Base-by-base conservation (phyloP, 257 asterid species). In the Penstemon davidsonii region DNA sequence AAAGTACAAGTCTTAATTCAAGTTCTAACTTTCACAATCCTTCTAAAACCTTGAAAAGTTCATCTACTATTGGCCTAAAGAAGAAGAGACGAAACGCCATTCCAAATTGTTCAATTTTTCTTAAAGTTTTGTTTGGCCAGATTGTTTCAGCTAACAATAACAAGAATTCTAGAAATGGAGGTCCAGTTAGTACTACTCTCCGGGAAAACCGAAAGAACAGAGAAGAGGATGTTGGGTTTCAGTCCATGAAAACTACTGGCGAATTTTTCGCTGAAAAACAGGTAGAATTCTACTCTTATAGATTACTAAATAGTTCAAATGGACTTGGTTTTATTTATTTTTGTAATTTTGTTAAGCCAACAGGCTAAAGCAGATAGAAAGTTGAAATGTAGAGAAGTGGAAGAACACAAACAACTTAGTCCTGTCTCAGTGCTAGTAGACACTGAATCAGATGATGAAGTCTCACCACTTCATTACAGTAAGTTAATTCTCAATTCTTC, bases 381-480 rank as follows among this genome's bases (percentile, higher is more conserved):
- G 72, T 19, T 58, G 43, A 74, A 76, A 60, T n/a, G 61, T 72
- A 70, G 64, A 62, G 37, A 11, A 60, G 69, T 49, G 43, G 85
- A 73, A 63, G 75, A 83, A 36, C 25, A 61, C 58, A 68, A 81
- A 58, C 86, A 86, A 73, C 82, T 86, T 49, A 85, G 91, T 70
- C 93, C 96, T 57, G 79, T 82, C 38, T 91, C 95, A 39, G 86
- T 86, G 44, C 82, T 88, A 62, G 85, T 86, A 74, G 90, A 81
- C 75, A 69, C 85, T 67, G 75, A 82, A 75, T 66, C 78, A 2
- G 71, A 70, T 60, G 71, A 70, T 60, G 78, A 79, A 65, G 82
- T 62, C 5, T 78, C 87, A 59, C 85, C 85, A 55, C 25, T 67
- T 69, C 75, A 76, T 50, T 69, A 76, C 40, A 74, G 90, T 86